phyloP scores from a whole-genome alignment of 1,139 yeast genomes.

The Petasospora fabianii region DNA sequence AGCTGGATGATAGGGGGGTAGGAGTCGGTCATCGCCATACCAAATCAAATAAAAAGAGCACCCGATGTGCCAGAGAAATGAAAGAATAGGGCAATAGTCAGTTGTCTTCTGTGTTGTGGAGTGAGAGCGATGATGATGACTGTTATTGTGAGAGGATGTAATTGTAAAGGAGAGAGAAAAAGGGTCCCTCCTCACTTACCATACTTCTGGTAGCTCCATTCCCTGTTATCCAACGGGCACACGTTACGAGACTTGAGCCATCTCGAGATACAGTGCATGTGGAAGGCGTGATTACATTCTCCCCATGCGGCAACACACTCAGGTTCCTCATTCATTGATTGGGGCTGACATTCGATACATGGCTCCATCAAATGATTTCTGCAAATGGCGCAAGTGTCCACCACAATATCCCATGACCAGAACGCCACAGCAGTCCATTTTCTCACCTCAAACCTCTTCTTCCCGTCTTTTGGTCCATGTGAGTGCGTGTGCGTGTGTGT shows the following conservation, averaged over 20 bases:
- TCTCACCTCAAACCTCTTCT: conserved; percentile 65
- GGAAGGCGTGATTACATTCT: conserved; percentile 90
- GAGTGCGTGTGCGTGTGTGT: conserved; percentile 1
- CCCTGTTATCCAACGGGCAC: conserved; percentile 94
- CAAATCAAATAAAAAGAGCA: too few species aligned
- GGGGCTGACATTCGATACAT: conserved; percentile 95
- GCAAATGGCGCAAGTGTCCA: conserved; percentile 97
- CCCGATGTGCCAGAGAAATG: too few species aligned
- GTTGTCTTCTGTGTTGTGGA: background rate
- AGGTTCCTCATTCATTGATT: conserved; percentile 60
- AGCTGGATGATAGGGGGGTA: background rate
- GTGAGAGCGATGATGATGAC: background rate
- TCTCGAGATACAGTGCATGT: conserved; percentile 90
- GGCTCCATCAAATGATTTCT: conserved; percentile 98
- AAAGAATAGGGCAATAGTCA: background rate
- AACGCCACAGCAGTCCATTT: conserved; percentile 99
- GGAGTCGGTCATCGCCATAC: background rate
- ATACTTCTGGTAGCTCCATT: conserved; percentile 86
- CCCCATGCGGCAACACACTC: conserved; percentile 99
- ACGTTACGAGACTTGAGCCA: conserved; percentile 98
- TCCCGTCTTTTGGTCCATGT: conserved; percentile 7
- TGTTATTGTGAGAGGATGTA: background rate
- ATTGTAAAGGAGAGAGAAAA: too few species aligned
- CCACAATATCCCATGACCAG: conserved; percentile 99
- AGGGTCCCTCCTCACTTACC: conserved; percentile 52